Conservation (phyloP, 106 monocot genomes). For the Posidonia australis region DNA sequence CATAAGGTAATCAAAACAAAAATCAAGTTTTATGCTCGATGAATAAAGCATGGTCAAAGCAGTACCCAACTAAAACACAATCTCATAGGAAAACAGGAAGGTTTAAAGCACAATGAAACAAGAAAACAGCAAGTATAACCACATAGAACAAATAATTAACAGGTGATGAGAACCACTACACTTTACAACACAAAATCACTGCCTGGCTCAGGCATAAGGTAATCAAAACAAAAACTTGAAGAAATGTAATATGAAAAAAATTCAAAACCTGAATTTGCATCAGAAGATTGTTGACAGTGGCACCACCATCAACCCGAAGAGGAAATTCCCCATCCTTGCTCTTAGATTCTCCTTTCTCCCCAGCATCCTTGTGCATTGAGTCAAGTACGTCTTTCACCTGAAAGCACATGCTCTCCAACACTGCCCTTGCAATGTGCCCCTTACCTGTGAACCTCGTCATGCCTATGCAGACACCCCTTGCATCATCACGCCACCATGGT, state of each 20-base stretch:
- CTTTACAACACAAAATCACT: too few relatives aligned
- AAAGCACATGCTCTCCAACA: slow-evolving; percentile 90
- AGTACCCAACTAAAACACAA: too few relatives aligned
- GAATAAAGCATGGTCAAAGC: too few relatives aligned
- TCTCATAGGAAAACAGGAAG: too few relatives aligned
- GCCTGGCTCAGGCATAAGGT: too few relatives aligned
- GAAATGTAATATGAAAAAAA: neutral
- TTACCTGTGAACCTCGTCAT: slow-evolving; percentile 80
- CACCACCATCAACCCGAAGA: slow-evolving; percentile 89
- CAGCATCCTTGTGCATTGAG: slow-evolving; percentile 81
- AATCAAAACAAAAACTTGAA: too few relatives aligned
- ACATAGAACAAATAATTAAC: too few relatives aligned
- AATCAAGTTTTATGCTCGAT: too few relatives aligned
- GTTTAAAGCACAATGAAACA: too few relatives aligned
- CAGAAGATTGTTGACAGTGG: slow-evolving; percentile 79
- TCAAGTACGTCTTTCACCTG: slow-evolving; percentile 94
- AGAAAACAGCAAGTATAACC: too few relatives aligned
- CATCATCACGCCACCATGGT: slow-evolving; percentile 97
- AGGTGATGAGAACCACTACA: too few relatives aligned
- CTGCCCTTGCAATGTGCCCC: slow-evolving; percentile 72
- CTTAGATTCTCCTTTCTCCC: slow-evolving; percentile 20
- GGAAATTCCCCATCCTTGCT: slow-evolving; percentile 39
- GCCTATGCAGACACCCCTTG: slow-evolving; percentile 60
- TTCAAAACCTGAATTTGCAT: slow-evolving; percentile 87
- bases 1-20: too few relatives aligned